Evolutionary conservation across 495 filamentous ascomycete genomes (phyloP), one percentile per base, ranked within the genome.

Genomic region (Aspergillus sparsus): DNA sequence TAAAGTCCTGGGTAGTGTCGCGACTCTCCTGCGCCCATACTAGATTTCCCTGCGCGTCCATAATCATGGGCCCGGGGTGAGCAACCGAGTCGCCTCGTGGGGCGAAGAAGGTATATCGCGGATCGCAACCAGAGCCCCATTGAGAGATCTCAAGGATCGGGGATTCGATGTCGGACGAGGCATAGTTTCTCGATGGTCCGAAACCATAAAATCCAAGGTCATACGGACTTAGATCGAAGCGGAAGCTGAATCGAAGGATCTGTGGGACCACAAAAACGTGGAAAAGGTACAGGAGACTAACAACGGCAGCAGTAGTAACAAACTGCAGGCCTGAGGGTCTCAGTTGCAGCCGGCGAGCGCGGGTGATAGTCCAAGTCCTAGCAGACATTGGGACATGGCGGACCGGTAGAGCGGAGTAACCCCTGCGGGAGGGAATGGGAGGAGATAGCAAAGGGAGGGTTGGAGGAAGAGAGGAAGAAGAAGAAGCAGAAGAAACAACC

Each of bases 1-100:
- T 73, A 56, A 82, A 72, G 50, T 81, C 77, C 46, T 82, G 79
- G 0, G 77, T 73, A n/a, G 72, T 74, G 3, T 68, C 73, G 62
- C 66, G 70, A 11, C 72, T 71, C 18, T 69, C 63, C 56, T 79
- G 67, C 45, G 69, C 73, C 77, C 78, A 82, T 18, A 82, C 70
- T 44, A 81, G 56, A 35, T 79, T 68, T 0, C 80, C 80, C 9
- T 66, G 56, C 3, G 70, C 65, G 60, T 82, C 77, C 49, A 81
- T 61, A 11, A 82, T 80, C 69, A 77, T 80, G 1, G 79, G 74
- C 31, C 76, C 74, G 1, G 78, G 61, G 15, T 79, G 68, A 13
- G 66, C 67, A 2, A 80, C 69, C 9, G 76, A 74, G 45, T 78
- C 66, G 7, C 81, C 73, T 2, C 76, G 74, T 5, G 77, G 79